Evolutionary conservation across 208 protist genomes (phyloP).

Genomic region (Eutreptiella sp.): DNA sequence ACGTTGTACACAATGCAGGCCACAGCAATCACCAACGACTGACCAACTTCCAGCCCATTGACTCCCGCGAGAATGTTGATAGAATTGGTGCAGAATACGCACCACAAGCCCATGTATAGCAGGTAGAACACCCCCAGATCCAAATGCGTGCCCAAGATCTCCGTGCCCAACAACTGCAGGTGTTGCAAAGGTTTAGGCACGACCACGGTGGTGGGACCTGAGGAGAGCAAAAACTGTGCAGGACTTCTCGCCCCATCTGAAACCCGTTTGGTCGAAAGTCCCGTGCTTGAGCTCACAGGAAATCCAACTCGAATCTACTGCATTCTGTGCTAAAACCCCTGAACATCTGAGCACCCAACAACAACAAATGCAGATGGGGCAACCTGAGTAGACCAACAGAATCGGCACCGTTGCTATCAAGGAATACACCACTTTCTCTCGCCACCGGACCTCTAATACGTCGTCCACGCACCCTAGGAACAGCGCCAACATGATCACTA

Average conservation of each 20-base stretch:
- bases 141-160: slow-evolving; percentile 40
- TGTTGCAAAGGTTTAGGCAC: slow-evolving; percentile 58
- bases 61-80: slow-evolving; percentile 99
- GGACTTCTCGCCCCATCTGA: no score
- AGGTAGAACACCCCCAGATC: slow-evolving; percentile 87
- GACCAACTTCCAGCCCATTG: slow-evolving; percentile 95
- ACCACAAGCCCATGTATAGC: slow-evolving; percentile 88
- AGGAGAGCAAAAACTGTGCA: slow-evolving; percentile 85
- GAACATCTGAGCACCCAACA: no score
- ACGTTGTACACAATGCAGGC: slow-evolving; percentile 87
- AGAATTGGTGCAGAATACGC: slow-evolving; percentile 98
- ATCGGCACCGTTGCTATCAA: slow-evolving; percentile 87
- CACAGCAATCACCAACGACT: slow-evolving; percentile 88
- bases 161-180: slow-evolving; percentile 1
- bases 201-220: slow-evolving; percentile 72
- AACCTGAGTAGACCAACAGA: slow-evolving; percentile 80
- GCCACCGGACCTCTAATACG: slow-evolving; percentile 95
- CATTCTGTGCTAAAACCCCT: no score
- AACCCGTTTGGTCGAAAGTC: no score
- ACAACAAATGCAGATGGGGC: no score
- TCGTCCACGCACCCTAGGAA: slow-evolving; percentile 99
- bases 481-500: slow-evolving; percentile 90
- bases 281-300: no score
- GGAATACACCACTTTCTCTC: slow-evolving; percentile 95
- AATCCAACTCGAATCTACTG: no score